phyloP scores from a whole-genome alignment of 2,329 filamentous ascomycete species.

The Fusarium citri region DNA sequence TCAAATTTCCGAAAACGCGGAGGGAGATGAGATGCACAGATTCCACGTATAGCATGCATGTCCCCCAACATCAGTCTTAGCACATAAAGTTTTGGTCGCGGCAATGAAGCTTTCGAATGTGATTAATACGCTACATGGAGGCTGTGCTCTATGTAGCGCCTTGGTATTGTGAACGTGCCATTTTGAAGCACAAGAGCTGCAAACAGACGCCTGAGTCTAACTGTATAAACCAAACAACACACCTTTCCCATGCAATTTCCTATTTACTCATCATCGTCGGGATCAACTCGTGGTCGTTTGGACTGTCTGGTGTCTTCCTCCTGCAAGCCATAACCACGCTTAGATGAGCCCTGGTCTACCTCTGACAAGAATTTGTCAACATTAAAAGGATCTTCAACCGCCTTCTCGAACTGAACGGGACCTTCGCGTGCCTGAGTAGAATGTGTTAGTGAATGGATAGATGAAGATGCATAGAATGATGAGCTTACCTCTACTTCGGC shows the following conservation, averaged over 20 bases:
- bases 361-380: constrained; percentile 94
- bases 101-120: constrained; percentile 2
- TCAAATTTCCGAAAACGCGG: constrained; percentile 27
- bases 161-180: constrained; percentile 22
- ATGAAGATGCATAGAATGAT: neutral
- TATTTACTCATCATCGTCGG: constrained; percentile 61
- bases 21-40: constrained; percentile 16
- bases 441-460: constrained; percentile 47
- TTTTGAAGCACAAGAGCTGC: constrained; percentile 23
- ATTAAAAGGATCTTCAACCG: constrained; percentile 86
- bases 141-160: constrained; percentile 1
- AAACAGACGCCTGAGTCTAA: constrained; percentile 42
- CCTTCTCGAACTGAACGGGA: constrained; percentile 96
- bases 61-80: constrained; percentile 7
- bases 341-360: constrained; percentile 72
- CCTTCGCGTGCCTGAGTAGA: constrained; percentile 76
- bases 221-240: constrained; percentile 32
- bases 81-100: neutral
- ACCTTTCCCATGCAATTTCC: constrained; percentile 20
- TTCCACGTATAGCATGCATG: constrained; percentile 40
- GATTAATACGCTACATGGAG: constrained; percentile 2
- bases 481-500: constrained; percentile 79
- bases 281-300: constrained; percentile 82
- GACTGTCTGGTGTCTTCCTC: constrained; percentile 69
- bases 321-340: constrained; percentile 82